Evolutionary conservation across 371 early-diverging fungal species (phyloP).

Genomic region (Rhizopus microsporus): DNA sequence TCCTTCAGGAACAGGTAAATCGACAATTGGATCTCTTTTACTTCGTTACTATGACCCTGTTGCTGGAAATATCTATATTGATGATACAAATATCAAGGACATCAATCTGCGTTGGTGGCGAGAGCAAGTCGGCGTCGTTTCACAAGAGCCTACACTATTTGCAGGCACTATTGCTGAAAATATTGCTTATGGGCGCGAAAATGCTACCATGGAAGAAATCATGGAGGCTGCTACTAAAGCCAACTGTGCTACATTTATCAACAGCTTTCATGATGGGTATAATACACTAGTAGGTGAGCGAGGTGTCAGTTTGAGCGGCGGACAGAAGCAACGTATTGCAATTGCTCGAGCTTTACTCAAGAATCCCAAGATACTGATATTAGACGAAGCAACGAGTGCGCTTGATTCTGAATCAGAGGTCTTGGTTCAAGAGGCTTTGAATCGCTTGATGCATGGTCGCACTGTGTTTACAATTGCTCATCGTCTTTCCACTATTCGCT

Average conservation of each 20-base stretch:
- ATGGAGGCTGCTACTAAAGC: slow-evolving; percentile 62
- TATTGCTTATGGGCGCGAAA: slow-evolving; percentile 65
- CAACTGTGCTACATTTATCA: slow-evolving; percentile 68
- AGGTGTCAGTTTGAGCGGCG: slow-evolving; percentile 76
- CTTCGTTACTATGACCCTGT: slow-evolving; percentile 73
- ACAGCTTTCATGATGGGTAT: slow-evolving; percentile 61
- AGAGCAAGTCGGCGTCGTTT: slow-evolving; percentile 67
- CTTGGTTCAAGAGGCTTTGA: slow-evolving; percentile 65
- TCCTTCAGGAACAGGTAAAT: slow-evolving; percentile 75
- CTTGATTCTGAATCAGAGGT: slow-evolving; percentile 71
- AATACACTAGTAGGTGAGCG: slow-evolving; percentile 73
- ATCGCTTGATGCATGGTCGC: slow-evolving; percentile 56
- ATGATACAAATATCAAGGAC: slow-evolving; percentile 58
- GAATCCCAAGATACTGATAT: slow-evolving; percentile 71
- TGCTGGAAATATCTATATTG: slow-evolving; percentile 55
- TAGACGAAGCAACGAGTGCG: slow-evolving; percentile 91
- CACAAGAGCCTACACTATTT: slow-evolving; percentile 86
- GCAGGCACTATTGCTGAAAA: slow-evolving; percentile 81
- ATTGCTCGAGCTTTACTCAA: slow-evolving; percentile 78
- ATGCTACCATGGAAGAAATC: slow-evolving; percentile 61
- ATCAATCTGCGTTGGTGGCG: slow-evolving; percentile 57
- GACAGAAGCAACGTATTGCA: slow-evolving; percentile 80
- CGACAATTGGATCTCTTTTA: slow-evolving; percentile 67
- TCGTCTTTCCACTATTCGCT: slow-evolving; percentile 68
- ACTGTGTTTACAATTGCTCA: slow-evolving; percentile 75